phyloP scores from a whole-genome alignment of 129 eudicot species.

The Flaveria bidentis region DNA sequence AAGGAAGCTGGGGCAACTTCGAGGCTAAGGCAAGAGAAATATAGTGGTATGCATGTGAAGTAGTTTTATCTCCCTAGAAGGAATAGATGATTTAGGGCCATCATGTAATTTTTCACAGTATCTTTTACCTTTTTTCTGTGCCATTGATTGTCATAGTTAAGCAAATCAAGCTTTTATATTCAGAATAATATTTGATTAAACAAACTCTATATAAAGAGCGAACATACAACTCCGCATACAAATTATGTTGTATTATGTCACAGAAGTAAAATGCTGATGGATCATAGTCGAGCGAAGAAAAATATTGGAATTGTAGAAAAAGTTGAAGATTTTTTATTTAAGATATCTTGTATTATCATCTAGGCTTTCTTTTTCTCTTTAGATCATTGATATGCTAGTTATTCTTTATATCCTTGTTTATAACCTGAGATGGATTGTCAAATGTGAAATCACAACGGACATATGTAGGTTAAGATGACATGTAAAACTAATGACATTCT shows the following conservation, averaged over 20 bases:
- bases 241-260: neutral
- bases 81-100: neutral
- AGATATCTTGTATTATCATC: neutral
- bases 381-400: neutral
- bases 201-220: neutral
- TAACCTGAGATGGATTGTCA: conserved; percentile 1
- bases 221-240: neutral
- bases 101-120: neutral
- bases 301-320: neutral
- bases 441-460: neutral
- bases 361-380: neutral
- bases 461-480: conserved; percentile 12
- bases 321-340: neutral
- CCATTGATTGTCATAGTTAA: neutral
- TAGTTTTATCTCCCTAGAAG: neutral
- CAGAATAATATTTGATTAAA: neutral
- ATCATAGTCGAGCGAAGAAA: neutral
- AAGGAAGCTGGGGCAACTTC: conserved; percentile 66
- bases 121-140: neutral
- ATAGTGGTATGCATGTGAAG: conserved; percentile 56
- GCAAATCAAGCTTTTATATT: neutral
- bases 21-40: conserved; percentile 61
- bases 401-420: neutral
- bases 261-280: neutral
- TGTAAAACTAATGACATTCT: neutral